Evolutionary conservation across 169 alveolate genomes (phyloP).

Genomic region (Eimeria necatrix): DNA sequence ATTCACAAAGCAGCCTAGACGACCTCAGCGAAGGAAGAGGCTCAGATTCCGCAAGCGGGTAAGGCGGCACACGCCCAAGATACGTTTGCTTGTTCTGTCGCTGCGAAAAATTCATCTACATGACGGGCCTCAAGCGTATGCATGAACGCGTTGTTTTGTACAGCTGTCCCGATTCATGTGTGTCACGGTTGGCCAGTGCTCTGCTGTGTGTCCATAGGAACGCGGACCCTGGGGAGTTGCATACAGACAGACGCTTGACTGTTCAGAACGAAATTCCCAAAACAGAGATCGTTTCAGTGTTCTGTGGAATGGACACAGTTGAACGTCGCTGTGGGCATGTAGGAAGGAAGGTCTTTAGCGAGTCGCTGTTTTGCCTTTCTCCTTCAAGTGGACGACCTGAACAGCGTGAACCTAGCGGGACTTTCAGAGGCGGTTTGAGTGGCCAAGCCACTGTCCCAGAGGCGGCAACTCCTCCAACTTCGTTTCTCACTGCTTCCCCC

Average conservation of each 20-base stretch:
- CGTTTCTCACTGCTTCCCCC: conserved; percentile 25
- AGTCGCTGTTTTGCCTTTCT: conserved; percentile 45
- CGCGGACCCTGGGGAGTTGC: neutral
- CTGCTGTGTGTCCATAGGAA: neutral
- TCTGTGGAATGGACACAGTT: conserved; percentile 67
- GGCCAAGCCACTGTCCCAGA: neutral
- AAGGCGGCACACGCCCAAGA: neutral
- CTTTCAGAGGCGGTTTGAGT: neutral
- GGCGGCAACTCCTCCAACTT: neutral
- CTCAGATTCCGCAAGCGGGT: neutral
- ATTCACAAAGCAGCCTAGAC: conserved; percentile 37
- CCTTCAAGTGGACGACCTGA: neutral
- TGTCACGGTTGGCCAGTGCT: no score
- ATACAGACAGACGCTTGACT: neutral
- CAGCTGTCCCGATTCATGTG: no score
- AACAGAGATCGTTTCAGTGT: conserved; percentile 36
- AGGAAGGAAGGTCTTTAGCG: conserved; percentile 29
- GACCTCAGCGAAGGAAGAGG: conserved; percentile 25
- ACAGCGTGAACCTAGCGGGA: neutral
- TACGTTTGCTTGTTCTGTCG: no score
- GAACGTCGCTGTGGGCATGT: conserved; percentile 61
- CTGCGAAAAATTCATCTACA: no score
- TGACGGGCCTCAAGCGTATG: no score
- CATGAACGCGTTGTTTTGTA: no score
- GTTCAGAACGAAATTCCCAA: conserved; percentile 9